These are phyloP conservation scores for Cladophialophora chaetospira DNA, from an alignment of 2,329 filamentous ascomycete species.

Conservation along the genomic window DNA sequence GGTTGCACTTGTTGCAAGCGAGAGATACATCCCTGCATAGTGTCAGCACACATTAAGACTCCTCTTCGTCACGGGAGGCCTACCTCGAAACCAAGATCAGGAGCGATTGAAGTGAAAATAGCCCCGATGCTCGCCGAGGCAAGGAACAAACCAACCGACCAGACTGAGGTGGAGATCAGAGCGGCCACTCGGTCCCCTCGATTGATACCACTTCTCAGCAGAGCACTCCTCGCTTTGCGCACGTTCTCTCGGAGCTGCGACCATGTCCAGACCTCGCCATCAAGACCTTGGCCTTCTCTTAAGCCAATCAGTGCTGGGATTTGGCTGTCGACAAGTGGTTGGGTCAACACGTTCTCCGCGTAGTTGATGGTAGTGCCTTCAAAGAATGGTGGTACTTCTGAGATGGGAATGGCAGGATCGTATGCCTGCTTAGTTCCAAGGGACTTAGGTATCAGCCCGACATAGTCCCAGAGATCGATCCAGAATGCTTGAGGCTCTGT, in stretches of 20 bases:
- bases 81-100: slow-evolving; percentile 15
- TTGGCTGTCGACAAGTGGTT: slow-evolving; percentile 37
- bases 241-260: slow-evolving; percentile 30
- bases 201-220: slow-evolving; percentile 40
- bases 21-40: slow-evolving; percentile 2
- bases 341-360: slow-evolving; percentile 35
- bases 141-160: slow-evolving; percentile 15
- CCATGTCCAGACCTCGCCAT: slow-evolving; percentile 38
- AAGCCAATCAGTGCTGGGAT: slow-evolving; percentile 44
- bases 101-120: slow-evolving; percentile 21
- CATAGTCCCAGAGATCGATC: slow-evolving; percentile 44
- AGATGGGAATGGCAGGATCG: slow-evolving; percentile 40
- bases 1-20: slow-evolving; percentile 42
- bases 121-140: slow-evolving; percentile 17
- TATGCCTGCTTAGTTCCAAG: slow-evolving; percentile 39
- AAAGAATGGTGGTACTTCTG: slow-evolving; percentile 43
- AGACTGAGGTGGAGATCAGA: slow-evolving; percentile 10
- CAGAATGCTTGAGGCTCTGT: slow-evolving; percentile 44
- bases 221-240: slow-evolving; percentile 41
- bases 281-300: slow-evolving; percentile 37
- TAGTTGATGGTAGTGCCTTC: slow-evolving; percentile 42
- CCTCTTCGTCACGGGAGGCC: not conserved
- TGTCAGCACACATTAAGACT: not conserved
- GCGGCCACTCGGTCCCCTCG: slow-evolving; percentile 40
- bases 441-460: slow-evolving; percentile 38